A percentile compares a stretch with the other conserved stretches of the same genome.
Conservation (phyloP, 1,284 basidiomycete species). For the Pseudozyma pruni region DNA sequence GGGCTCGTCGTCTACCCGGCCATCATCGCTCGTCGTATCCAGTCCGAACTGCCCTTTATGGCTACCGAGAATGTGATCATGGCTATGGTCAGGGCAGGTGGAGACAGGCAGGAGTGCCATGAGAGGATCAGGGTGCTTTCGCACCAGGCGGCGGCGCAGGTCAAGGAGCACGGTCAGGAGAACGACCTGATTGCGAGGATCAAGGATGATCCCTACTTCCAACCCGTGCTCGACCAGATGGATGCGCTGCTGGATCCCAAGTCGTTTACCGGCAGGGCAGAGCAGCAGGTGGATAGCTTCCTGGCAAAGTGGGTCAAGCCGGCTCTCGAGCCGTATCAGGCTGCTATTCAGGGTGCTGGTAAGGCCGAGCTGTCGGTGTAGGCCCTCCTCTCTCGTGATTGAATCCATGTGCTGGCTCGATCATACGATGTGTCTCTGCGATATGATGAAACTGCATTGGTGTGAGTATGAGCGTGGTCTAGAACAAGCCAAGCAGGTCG, state of each 20-base stretch:
- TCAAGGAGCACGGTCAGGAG: conserved; percentile 92
- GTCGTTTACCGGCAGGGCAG: conserved; percentile 58
- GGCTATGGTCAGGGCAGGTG: conserved; percentile 93
- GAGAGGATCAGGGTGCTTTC: conserved; percentile 96
- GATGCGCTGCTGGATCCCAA: conserved; percentile 66
- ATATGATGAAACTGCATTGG: too few species aligned
- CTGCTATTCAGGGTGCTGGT: conserved; percentile 75
- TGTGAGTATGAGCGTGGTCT: background rate
- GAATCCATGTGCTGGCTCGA: too few species aligned
- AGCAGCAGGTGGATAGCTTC: conserved; percentile 72
- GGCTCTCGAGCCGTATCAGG: conserved; percentile 77
- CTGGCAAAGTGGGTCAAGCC: conserved; percentile 87
- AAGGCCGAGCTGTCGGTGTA: conserved; percentile 71
- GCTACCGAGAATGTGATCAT: conserved; percentile 95
- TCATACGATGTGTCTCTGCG: background rate
- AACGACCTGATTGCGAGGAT: conserved; percentile 96
- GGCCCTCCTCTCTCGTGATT: background rate
- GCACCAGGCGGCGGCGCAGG: conserved; percentile 91
- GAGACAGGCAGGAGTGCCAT: conserved; percentile 95
- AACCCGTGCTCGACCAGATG: conserved; percentile 71
- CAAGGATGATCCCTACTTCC: conserved; percentile 76
- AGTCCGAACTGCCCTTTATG: conserved; percentile 98
- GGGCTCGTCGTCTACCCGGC: conserved; percentile 97
- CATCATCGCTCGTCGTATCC: conserved; percentile 90
- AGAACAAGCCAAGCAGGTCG: conserved; percentile 53